Percentiles rank a stretch among this genome's conserved stretches.
These are phyloP conservation scores for Psilocybe azurescens DNA, from an alignment of 768 basidiomycete species.

Conservation along the genomic window DNA sequence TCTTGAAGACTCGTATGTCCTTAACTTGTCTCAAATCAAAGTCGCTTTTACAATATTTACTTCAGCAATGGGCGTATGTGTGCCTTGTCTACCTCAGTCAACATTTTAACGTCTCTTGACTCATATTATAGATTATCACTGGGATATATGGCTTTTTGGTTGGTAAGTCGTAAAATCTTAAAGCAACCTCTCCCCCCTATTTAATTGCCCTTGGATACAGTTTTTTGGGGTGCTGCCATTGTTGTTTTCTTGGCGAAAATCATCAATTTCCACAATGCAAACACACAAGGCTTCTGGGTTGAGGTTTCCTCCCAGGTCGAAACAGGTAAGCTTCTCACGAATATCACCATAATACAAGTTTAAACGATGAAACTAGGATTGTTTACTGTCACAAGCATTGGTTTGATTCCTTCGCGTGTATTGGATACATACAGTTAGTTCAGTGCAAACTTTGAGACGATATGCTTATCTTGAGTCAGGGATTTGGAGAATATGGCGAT, in stretches of 20 bases:
- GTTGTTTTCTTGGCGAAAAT: constrained; percentile 72
- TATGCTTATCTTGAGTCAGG: constrained; percentile 44
- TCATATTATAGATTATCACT: constrained; percentile 52
- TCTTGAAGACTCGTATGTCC: constrained; percentile 79
- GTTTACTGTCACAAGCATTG: constrained; percentile 82
- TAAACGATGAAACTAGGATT: constrained; percentile 49
- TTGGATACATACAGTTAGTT: constrained; percentile 76
- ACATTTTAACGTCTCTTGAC: constrained; percentile 7
- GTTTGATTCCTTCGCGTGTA: constrained; percentile 76
- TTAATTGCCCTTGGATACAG: constrained; percentile 34
- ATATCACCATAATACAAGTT: not conserved
- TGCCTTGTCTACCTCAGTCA: not conserved
- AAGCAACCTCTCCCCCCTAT: constrained; percentile 2
- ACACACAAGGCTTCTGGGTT: constrained; percentile 81
- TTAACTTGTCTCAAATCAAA: not conserved
- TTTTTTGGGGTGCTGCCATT: constrained; percentile 88
- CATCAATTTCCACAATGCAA: constrained; percentile 73
- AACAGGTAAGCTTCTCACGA: constrained; percentile 55
- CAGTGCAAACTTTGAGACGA: not conserved
- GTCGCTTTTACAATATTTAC: constrained; percentile 1
- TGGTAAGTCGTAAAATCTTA: constrained; percentile 41
- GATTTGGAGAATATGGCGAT: constrained; percentile 74
- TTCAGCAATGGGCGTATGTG: constrained; percentile 70
- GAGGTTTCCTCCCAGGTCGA: constrained; percentile 78
- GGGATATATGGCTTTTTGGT: constrained; percentile 81